These are phyloP conservation scores for Exsudoporus floridanus DNA, from an alignment of 1,284 basidiomycete genomes.

Conservation along the genomic window DNA sequence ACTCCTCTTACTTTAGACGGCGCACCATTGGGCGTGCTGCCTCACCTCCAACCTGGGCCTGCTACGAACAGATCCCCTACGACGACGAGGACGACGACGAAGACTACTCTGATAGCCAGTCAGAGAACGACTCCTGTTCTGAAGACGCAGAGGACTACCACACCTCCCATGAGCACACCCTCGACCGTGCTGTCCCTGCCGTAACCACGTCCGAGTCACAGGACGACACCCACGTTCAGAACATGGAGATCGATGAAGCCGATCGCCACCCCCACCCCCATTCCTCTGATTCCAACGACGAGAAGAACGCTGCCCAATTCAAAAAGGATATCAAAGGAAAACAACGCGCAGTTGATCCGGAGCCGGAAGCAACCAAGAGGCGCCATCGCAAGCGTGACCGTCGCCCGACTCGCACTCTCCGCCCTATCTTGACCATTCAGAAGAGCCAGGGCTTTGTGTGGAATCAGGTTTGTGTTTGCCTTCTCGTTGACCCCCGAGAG, in stretches of 20 bases:
- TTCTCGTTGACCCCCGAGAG: not conserved
- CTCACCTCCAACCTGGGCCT: conserved; percentile 80
- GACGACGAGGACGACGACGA: conserved; percentile 40
- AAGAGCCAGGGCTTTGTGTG: conserved; percentile 84
- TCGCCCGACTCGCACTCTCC: conserved; percentile 57
- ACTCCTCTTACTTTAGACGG: conserved; percentile 61
- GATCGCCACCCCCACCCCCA: conserved; percentile 18
- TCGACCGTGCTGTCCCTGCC: conserved; percentile 24
- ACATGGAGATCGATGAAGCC: conserved; percentile 62
- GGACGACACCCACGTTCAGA: conserved; percentile 42
- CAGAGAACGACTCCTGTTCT: conserved; percentile 58
- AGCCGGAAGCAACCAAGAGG: conserved; percentile 44
- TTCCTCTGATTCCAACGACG: conserved; percentile 12
- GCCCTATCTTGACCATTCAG: conserved; percentile 81
- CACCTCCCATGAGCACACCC: conserved; percentile 21
- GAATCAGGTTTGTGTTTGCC: conserved; percentile 64
- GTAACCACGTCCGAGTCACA: conserved; percentile 28
- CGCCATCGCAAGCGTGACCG: conserved; percentile 56
- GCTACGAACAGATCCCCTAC: conserved; percentile 80
- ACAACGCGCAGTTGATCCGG: conserved; percentile 67
- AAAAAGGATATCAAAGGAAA: conserved; percentile 74
- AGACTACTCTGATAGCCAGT: conserved; percentile 48
- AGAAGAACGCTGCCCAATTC: conserved; percentile 41
- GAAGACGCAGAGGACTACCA: conserved; percentile 69
- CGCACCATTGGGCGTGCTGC: conserved; percentile 74